Evolutionary conservation across 2,329 filamentous ascomycete genomes (phyloP), one percentile per base, ranked within the genome.

Genomic region (Colletotrichum lindemuthianum): DNA sequence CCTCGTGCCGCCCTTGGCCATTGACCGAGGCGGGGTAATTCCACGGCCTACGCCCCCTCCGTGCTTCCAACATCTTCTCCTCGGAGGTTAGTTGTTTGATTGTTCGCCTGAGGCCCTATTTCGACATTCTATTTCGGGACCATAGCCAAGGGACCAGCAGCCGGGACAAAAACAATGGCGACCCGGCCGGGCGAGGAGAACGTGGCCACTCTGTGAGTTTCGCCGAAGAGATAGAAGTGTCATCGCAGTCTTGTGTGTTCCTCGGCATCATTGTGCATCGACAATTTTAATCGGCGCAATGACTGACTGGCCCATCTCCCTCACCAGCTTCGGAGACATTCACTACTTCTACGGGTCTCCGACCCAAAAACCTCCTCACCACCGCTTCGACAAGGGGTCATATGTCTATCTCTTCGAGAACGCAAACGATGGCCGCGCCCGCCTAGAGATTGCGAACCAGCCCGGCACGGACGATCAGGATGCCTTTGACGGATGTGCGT

Each of bases 321-420:
- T 49, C 24, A 12, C 68, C 67, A 94, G 91, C 71, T 93, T 92
- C 72, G 90, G 86, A 67, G 92, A 95, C 72, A 75, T 93, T 58
- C 92, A 94, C 75, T 94, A 93, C 77, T 93, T 88, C 77, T 92
- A 93, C 77, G 84, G 86, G 33, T 84, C 88, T n/a, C 88, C 89
- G 2, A 82, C 83, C 6, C 81, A 84, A 60, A 88, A 84, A 60
- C 91, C 91, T 36, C 87, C 84, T n/a, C 92, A 94, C 75, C 90
- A 94, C 76, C 88, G 91, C 55, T 94, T 95, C 75, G 89, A 92
- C 76, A 91, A 91, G 75, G 86, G 88, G 50, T 93, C 90, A 8
- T 94, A 94, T 74, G 85, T 94, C 61, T 94, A 94, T 73, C 81
- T 94, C 6, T 93, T 92, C 74, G 90, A 93, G 75, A 90, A 92